phyloP scores from a whole-genome alignment of 139 green algal species.

The Mychonastes homosphaera region DNA sequence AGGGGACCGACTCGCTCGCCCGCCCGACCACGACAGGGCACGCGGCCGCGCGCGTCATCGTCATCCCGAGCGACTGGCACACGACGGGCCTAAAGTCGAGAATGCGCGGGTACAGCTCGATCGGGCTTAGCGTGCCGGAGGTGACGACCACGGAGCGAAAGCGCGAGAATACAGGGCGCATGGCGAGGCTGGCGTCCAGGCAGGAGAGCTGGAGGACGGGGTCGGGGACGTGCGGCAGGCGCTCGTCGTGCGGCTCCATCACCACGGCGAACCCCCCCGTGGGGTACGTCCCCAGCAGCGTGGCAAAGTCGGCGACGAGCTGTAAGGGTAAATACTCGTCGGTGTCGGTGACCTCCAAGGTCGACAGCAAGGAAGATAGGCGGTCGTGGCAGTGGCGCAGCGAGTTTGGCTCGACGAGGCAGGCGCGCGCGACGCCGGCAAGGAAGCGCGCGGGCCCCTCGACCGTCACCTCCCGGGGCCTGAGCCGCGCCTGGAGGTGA shows the following conservation, averaged over 20 bases:
- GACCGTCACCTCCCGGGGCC: slow-evolving; percentile 2
- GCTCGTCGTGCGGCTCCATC: slow-evolving; percentile 94
- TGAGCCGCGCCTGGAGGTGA: slow-evolving; percentile 46
- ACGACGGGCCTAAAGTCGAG: slow-evolving; percentile 91
- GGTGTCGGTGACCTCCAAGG: slow-evolving; percentile 89
- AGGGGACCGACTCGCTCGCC: slow-evolving; percentile 61
- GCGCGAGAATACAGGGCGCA: slow-evolving; percentile 85
- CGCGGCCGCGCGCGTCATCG: slow-evolving; percentile 88
- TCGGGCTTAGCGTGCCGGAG: slow-evolving; percentile 86
- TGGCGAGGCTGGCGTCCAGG: slow-evolving; percentile 91
- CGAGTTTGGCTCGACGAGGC: too few species aligned
- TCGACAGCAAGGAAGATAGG: slow-evolving; percentile 83
- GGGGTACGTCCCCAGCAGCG: slow-evolving; percentile 87
- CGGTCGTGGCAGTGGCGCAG: slow-evolving; percentile 98
- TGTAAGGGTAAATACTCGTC: slow-evolving; percentile 86
- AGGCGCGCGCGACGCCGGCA: slow-evolving; percentile 22
- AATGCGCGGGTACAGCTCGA: slow-evolving; percentile 94
- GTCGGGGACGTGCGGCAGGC: slow-evolving; percentile 83
- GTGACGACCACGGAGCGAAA: slow-evolving; percentile 97
- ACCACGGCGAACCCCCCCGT: slow-evolving; percentile 96
- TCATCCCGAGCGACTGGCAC: slow-evolving; percentile 83
- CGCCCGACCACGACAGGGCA: slow-evolving; percentile 92
- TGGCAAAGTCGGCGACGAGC: slow-evolving; percentile 93
- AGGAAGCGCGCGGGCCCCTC: slow-evolving; percentile 80
- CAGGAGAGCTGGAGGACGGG: slow-evolving; percentile 84